Evolutionary conservation across 2,329 filamentous ascomycete species (phyloP), one percentile per base, ranked within the genome.

Genomic region (Aureobasidium leucospermi): DNA sequence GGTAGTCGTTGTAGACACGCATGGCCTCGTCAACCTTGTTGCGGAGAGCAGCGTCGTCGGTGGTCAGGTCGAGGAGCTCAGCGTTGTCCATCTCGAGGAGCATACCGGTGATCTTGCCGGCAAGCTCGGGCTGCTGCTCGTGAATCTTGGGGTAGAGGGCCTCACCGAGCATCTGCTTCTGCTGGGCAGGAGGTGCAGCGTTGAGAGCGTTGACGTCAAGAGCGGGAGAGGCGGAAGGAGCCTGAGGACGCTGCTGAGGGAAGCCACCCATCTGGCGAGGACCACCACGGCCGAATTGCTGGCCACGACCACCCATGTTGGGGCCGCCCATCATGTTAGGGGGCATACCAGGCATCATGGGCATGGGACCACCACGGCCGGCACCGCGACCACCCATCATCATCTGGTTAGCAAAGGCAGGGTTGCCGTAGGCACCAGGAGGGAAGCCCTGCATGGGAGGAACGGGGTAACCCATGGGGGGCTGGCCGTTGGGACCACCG

Each of bases 51-150:
- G 80, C 78, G 49, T 96, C 91, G 71, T 97, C 91, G 73, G 93
- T 89, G 67, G 96, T 90, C 90, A 99, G 84, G 78, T 89, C 90
- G 72, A 99, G 83, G 69, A 99, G 81, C 81, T 99, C 94, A 60
- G 82, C 75, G 78, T 97, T 97, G 70, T 97, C 94, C 94, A 99
- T 99, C 84, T 99, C 94, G 69, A 99, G 79, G 70, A 99, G 88
- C 94, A 99, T 99, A 78, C 94, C 94, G 63, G 94, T 99, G 76
- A 99, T 97, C 87, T 99, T 99, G 73, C 94, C 94, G 64, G 94
- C 94, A 70, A 99, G 83, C 70, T 96, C 92, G 62, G 91, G 89
- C 81, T 99, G 94, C 77, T 96, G 87, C 67, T 85, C 85, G 76
- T 92, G 86, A 71, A 99, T 97, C 88, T 97, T 99, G 73, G 94